Conservation (phyloP, 31 red algal species). For the Bonnemaisonia californica region DNA sequence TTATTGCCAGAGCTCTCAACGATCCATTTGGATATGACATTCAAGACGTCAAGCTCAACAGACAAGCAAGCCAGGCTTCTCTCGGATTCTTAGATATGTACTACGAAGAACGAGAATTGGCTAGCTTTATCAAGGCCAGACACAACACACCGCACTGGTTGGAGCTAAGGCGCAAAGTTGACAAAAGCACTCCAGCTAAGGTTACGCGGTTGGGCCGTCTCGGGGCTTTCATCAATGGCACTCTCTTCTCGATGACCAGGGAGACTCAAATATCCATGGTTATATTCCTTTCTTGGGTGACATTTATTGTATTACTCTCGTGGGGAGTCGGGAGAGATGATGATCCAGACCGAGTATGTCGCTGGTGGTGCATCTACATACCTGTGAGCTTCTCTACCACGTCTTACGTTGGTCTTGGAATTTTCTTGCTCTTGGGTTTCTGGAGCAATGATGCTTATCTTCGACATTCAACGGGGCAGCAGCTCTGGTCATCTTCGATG, state of each 20-base stretch:
- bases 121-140: background rate
- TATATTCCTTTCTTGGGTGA: conserved; percentile 19
- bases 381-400: background rate
- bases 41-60: conserved; percentile 58
- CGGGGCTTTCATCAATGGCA: background rate
- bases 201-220: background rate
- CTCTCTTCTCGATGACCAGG: background rate
- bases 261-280: background rate
- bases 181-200: background rate
- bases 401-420: background rate
- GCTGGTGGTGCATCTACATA: conserved; percentile 14
- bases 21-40: conserved; percentile 59
- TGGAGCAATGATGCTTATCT: conserved; percentile 19
- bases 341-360: background rate
- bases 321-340: conserved; percentile 37
- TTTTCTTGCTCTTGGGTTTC: conserved; percentile 27
- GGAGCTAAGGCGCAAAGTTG: background rate
- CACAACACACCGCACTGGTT: background rate
- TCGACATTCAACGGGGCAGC: background rate
- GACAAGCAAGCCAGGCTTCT: background rate
- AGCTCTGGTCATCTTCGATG: background rate
- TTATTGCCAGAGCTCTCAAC: conserved; percentile 21
- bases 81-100: background rate
- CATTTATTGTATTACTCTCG: conserved; percentile 49
- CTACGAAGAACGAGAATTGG: background rate